phyloP scores from a whole-genome alignment of 371 early-diverging fungal species.

The Rhizopus arrhizus region DNA sequence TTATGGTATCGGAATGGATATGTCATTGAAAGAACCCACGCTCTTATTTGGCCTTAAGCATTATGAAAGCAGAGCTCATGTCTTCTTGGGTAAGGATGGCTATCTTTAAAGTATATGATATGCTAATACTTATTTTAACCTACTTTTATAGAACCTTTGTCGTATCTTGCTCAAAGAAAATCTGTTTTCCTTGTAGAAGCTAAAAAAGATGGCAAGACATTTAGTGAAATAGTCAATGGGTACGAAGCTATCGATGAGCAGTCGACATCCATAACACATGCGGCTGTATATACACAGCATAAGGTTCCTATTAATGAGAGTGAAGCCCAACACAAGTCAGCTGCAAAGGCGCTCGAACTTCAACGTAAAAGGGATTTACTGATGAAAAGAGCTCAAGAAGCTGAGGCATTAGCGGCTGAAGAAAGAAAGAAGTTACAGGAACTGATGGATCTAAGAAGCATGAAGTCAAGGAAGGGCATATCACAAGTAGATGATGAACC shows the following conservation, averaged over 20 bases:
- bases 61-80: constrained; percentile 14
- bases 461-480: not conserved
- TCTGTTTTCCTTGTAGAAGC: constrained; percentile 41
- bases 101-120: too few relatives aligned
- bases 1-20: constrained; percentile 38
- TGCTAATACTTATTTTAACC: too few relatives aligned
- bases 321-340: too few relatives aligned
- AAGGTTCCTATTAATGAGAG: too few relatives aligned
- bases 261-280: not conserved
- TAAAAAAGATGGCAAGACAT: constrained; percentile 32
- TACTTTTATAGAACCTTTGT: constrained; percentile 31
- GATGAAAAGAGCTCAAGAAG: constrained; percentile 1
- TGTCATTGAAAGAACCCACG: constrained; percentile 14
- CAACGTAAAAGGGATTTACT: too few relatives aligned
- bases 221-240: constrained; percentile 34
- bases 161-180: constrained; percentile 33
- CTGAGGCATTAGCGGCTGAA: constrained; percentile 1
- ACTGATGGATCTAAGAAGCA: not conserved
- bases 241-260: not conserved
- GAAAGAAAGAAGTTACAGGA: constrained; percentile 15
- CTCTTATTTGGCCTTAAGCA: constrained; percentile 40
- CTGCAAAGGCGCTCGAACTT: too few relatives aligned
- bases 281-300: too few relatives aligned
- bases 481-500: not conserved
- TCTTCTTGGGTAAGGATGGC: constrained; percentile 23